A percentile compares a stretch with the other conserved stretches of the same genome.
Conservation (phyloP, 768 basidiomycete genomes). For the Harrya chromipes region DNA sequence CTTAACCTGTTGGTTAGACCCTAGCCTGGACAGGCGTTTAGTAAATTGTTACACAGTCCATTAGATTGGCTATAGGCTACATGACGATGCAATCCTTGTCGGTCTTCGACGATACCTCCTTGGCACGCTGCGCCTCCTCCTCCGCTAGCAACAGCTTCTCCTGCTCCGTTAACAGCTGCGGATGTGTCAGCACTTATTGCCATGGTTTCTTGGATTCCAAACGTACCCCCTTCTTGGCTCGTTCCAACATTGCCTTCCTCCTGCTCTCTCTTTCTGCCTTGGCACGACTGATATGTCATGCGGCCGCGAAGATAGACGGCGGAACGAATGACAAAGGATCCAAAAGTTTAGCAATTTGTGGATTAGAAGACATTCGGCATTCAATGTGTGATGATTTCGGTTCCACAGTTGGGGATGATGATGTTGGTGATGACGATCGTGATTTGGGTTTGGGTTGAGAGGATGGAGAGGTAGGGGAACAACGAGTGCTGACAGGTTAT, state of each 20-base stretch:
- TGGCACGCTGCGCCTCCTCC: constrained; percentile 43
- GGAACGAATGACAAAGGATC: constrained; percentile 55
- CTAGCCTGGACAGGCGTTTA: no score
- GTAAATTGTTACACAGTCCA: no score
- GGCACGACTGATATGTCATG: constrained; percentile 66
- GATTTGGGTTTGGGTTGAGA: constrained; percentile 19
- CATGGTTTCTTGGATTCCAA: neutral
- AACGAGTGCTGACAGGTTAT: constrained; percentile 56
- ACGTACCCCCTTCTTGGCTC: constrained; percentile 74
- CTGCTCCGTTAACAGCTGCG: constrained; percentile 56
- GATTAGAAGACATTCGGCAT: constrained; percentile 32
- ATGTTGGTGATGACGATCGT: neutral
- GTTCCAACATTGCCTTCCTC: constrained; percentile 65
- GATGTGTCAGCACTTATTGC: neutral
- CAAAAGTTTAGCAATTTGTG: constrained; percentile 34
- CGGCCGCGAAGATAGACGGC: constrained; percentile 62
- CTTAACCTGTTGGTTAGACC: no score
- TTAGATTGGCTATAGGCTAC: constrained; percentile 32
- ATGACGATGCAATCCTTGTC: constrained; percentile 56
- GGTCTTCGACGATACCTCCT: constrained; percentile 22
- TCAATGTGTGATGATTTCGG: constrained; percentile 16
- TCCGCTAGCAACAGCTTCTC: constrained; percentile 60
- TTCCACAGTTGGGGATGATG: constrained; percentile 8
- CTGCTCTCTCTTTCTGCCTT: constrained; percentile 71
- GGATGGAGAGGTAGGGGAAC: constrained; percentile 22